Conservation (phyloP, 176 grass and related monocot genomes). For the Triticum monococcum region DNA sequence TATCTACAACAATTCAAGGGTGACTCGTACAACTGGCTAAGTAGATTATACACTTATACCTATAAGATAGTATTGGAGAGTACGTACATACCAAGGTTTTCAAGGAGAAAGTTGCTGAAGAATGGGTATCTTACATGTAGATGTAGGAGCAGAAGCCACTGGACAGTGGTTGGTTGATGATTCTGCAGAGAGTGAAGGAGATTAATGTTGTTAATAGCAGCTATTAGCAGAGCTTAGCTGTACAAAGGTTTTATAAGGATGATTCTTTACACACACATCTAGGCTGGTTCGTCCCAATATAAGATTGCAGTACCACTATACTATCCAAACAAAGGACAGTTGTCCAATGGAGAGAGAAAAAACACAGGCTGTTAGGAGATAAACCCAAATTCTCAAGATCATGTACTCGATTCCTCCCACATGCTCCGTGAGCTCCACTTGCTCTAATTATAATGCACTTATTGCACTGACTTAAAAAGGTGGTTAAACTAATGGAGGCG, state of each 20-base stretch:
- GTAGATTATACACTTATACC: background rate
- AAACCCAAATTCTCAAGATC: constrained; percentile 32
- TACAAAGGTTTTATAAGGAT: constrained; percentile 22
- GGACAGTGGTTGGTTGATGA: background rate
- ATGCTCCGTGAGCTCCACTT: constrained; percentile 41
- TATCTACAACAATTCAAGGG: background rate
- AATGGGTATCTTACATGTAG: background rate
- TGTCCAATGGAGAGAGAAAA: constrained; percentile 28
- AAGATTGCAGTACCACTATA: constrained; percentile 18
- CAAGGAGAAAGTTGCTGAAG: background rate
- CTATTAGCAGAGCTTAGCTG: constrained; percentile 41
- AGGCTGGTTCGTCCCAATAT: constrained; percentile 37
- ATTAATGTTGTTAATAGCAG: constrained; percentile 22
- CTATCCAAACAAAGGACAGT: constrained; percentile 31
- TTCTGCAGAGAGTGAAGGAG: constrained; percentile 11
- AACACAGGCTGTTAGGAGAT: background rate
- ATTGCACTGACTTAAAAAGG: constrained; percentile 5
- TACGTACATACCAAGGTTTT: background rate
- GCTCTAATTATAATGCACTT: constrained; percentile 27
- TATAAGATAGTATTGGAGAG: background rate
- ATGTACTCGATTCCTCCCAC: constrained; percentile 47
- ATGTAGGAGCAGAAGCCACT: background rate
- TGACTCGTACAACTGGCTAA: background rate
- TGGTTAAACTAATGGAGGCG: constrained; percentile 39
- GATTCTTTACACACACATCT: constrained; percentile 46